Conservation (phyloP, 192 early-diverging fungal genomes). For the Backusella sp. region DNA sequence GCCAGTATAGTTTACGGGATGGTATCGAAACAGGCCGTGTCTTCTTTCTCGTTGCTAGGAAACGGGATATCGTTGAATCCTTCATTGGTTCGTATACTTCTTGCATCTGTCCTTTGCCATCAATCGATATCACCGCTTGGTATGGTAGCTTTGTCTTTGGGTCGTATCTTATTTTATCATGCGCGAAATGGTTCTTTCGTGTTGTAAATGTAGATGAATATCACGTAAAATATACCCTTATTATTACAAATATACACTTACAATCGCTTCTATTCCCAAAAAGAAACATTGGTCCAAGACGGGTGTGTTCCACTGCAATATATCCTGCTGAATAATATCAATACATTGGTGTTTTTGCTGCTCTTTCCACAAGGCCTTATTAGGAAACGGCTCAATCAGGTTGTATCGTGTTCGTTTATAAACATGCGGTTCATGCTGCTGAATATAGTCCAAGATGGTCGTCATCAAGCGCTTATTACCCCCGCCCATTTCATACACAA, state of each 20-base stretch:
- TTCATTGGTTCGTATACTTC: constrained; percentile 79
- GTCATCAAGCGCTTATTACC: constrained; percentile 94
- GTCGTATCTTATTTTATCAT: constrained; percentile 92
- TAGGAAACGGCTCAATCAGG: constrained; percentile 78
- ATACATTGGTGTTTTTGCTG: constrained; percentile 56
- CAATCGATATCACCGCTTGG: constrained; percentile 80
- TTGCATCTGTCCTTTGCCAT: constrained; percentile 77
- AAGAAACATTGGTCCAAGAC: constrained; percentile 83
- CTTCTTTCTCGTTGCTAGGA: constrained; percentile 60
- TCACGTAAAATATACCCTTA: not conserved
- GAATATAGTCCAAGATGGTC: constrained; percentile 89
- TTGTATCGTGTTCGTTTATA: constrained; percentile 81
- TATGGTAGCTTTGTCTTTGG: constrained; percentile 62
- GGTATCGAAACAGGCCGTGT: constrained; percentile 45
- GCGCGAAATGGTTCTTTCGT: constrained; percentile 88
- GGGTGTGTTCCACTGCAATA: constrained; percentile 83
- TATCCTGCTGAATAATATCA: constrained; percentile 82
- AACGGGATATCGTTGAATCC: constrained; percentile 76
- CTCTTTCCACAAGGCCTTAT: constrained; percentile 37
- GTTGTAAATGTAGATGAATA: not conserved
- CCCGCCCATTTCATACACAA: constrained; percentile 94
- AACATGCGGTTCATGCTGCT: constrained; percentile 71
- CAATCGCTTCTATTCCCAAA: constrained; percentile 94
- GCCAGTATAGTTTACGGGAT: constrained; percentile 53
- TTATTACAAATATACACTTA: constrained; percentile 35